A percentile compares a stretch with the other conserved stretches of the same genome.
Conservation (phyloP, 805 yeast genomes). For the Spathaspora arborariae region DNA sequence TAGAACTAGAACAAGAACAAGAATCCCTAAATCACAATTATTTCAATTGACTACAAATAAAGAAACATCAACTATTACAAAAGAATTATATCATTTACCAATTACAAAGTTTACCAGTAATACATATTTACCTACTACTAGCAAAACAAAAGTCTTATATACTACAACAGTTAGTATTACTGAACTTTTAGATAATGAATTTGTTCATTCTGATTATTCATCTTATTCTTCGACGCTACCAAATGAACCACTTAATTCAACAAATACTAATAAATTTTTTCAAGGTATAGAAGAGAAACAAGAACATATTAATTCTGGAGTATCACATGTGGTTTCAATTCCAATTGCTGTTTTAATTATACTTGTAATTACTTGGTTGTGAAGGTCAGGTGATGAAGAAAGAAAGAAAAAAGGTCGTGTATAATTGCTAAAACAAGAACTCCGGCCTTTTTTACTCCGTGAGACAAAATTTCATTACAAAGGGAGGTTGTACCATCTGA, state of each 20-base stretch:
- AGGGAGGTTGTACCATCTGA: not conserved
- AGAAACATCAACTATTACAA: not conserved
- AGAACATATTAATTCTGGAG: not conserved
- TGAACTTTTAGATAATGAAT: not conserved
- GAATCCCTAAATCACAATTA: not conserved
- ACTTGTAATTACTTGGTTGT: not conserved
- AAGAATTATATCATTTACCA: not conserved
- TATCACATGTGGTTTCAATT: not conserved
- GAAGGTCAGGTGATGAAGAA: not conserved
- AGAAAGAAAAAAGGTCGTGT: too few relatives aligned
- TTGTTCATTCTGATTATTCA: not conserved
- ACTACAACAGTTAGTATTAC: not conserved
- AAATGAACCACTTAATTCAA: not conserved
- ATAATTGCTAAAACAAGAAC: not conserved
- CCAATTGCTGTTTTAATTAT: not conserved
- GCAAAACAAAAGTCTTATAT: not conserved
- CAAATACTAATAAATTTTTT: not conserved
- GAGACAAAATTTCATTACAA: not conserved
- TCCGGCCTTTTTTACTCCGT: constrained; percentile 2
- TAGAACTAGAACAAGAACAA: constrained; percentile 1
- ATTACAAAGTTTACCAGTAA: not conserved
- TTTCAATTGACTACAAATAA: not conserved
- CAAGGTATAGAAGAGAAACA: not conserved
- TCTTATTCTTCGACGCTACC: not conserved
- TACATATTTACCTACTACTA: not conserved